Percentiles rank a stretch among this genome's conserved stretches.
These are phyloP conservation scores for Fusarium protoensiforme DNA, from an alignment of 2,329 filamentous ascomycete species.

Conservation along the genomic window DNA sequence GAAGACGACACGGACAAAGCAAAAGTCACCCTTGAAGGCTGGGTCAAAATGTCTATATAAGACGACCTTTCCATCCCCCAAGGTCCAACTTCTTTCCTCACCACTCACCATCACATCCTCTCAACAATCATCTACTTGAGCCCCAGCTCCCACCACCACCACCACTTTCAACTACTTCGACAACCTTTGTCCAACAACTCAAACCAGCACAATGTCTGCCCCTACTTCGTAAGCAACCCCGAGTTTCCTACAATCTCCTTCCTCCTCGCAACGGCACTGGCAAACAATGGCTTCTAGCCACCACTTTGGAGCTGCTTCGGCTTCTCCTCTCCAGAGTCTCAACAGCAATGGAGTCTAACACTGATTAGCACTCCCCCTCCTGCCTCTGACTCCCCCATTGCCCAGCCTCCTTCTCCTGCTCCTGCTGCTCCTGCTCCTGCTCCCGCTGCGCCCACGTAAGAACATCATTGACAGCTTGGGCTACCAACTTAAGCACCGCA, in stretches of 20 bases:
- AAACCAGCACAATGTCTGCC: conserved; percentile 42
- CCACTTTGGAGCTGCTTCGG: conserved; percentile 10
- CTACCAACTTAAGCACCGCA: not conserved
- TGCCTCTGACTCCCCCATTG: conserved; percentile 33
- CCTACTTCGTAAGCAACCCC: conserved; percentile 38
- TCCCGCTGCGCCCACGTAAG: conserved; percentile 30
- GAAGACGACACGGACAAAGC: conserved; percentile 7
- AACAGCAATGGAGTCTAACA: conserved; percentile 29
- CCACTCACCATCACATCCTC: conserved; percentile 36
- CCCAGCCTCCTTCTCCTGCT: conserved; percentile 31
- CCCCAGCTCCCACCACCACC: conserved; percentile 32
- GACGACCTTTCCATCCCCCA: conserved; percentile 25
- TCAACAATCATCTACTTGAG: conserved; percentile 38
- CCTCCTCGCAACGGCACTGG: not conserved
- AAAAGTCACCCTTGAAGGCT: conserved; percentile 13
- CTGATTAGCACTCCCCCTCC: conserved; percentile 39
- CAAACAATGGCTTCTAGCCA: not conserved
- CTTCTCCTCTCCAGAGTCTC: conserved; percentile 6
- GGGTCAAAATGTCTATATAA: conserved; percentile 39
- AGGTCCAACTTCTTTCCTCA: conserved; percentile 28
- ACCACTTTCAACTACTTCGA: conserved; percentile 21
- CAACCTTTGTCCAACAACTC: conserved; percentile 29
- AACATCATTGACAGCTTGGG: conserved; percentile 9
- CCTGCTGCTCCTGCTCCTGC: conserved; percentile 31
- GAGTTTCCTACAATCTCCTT: not conserved